Conservation (phyloP, 176 grass and related monocot species). For the Guadua angustifolia region DNA sequence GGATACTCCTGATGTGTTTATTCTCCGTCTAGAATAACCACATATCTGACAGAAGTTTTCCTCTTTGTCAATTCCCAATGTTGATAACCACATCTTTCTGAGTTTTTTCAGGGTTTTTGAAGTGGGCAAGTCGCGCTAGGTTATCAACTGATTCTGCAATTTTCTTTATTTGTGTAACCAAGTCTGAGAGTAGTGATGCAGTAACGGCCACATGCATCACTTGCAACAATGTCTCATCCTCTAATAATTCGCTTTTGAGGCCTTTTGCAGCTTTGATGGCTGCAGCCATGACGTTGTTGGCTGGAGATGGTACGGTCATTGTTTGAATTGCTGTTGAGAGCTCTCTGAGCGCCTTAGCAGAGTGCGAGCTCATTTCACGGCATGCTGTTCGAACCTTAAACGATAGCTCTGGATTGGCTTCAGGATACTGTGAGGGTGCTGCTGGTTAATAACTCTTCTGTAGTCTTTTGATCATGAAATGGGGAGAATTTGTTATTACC, state of each 20-base stretch:
- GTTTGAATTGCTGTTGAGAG: slow-evolving; percentile 58
- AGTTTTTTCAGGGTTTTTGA: slow-evolving; percentile 54
- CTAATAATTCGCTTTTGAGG: slow-evolving; percentile 38
- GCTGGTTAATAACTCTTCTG: slow-evolving; percentile 10
- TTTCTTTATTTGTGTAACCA: slow-evolving; percentile 52
- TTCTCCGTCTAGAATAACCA: neutral
- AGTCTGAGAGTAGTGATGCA: slow-evolving; percentile 67
- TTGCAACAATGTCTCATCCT: slow-evolving; percentile 48
- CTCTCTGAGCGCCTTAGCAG: slow-evolving; percentile 66
- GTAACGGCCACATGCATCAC: slow-evolving; percentile 67
- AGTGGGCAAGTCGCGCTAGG: slow-evolving; percentile 60
- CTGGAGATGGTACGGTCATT: slow-evolving; percentile 50
- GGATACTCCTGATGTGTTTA: slow-evolving; percentile 22
- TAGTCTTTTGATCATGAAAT: neutral
- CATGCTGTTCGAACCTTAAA: slow-evolving; percentile 55
- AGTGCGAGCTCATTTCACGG: slow-evolving; percentile 67
- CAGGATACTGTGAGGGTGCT: slow-evolving; percentile 42
- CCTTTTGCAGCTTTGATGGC: slow-evolving; percentile 43
- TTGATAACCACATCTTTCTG: slow-evolving; percentile 46
- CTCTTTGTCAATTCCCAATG: slow-evolving; percentile 39
- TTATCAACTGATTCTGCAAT: slow-evolving; percentile 60
- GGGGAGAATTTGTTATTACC: slow-evolving; percentile 34
- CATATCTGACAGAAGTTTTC: neutral
- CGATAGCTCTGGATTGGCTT: slow-evolving; percentile 50
- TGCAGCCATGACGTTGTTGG: slow-evolving; percentile 51